A percentile compares a stretch with the other conserved stretches of the same genome.
Conservation (phyloP, 192 early-diverging fungal genomes). For the Coemansia sp. region DNA sequence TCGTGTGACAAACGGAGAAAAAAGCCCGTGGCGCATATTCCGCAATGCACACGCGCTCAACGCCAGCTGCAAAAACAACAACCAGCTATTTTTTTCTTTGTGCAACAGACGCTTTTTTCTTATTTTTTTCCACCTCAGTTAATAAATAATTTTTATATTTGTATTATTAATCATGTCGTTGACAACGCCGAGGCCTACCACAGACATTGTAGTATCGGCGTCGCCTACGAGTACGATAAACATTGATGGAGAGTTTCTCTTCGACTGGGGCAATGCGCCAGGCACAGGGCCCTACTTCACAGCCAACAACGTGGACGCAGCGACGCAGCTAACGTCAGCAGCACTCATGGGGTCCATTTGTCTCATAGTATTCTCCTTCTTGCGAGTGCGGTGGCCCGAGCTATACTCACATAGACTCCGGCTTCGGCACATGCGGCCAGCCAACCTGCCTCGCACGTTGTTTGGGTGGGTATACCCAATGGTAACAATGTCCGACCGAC, state of each 20-base stretch:
- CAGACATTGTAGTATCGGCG: background rate
- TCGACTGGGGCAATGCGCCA: conserved; percentile 55
- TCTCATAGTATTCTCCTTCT: conserved; percentile 46
- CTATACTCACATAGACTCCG: conserved; percentile 59
- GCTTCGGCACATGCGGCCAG: conserved; percentile 52
- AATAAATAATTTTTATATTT: background rate
- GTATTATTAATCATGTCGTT: background rate
- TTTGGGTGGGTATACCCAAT: conserved; percentile 57
- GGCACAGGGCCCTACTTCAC: conserved; percentile 54
- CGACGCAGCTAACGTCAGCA: conserved; percentile 53
- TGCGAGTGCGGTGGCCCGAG: conserved; percentile 54
- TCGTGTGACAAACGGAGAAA: background rate
- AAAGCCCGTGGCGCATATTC: background rate
- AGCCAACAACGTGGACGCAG: conserved; percentile 53
- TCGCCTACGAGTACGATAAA: conserved; percentile 16
- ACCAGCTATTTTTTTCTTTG: background rate
- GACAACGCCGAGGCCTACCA: background rate
- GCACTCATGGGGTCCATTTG: conserved; percentile 45
- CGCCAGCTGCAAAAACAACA: background rate
- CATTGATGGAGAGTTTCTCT: conserved; percentile 37
- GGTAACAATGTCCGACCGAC: conserved; percentile 54
- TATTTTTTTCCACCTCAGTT: background rate
- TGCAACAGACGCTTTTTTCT: background rate
- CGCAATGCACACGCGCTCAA: background rate
- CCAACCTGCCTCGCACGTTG: conserved; percentile 49